Conservation (phyloP, 2,329 filamentous ascomycete species). For the Hymenoscyphus albidus region DNA sequence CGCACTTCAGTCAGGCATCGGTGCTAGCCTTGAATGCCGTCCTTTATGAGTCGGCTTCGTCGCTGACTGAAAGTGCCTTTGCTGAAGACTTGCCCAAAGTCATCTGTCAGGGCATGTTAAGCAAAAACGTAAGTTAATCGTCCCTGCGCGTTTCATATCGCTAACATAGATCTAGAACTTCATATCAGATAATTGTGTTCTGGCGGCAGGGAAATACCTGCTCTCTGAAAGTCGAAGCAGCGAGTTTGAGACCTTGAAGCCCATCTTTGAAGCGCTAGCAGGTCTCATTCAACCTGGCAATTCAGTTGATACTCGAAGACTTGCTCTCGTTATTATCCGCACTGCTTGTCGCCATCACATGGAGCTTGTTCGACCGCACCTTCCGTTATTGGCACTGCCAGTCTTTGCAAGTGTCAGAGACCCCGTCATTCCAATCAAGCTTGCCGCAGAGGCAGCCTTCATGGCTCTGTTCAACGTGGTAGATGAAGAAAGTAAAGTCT, state of each 20-base stretch:
- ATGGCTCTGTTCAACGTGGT: conserved; percentile 86
- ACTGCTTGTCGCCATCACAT: conserved; percentile 77
- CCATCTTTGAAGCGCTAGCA: conserved; percentile 75
- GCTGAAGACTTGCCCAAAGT: conserved; percentile 71
- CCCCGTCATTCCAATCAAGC: conserved; percentile 87
- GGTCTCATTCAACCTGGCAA: conserved; percentile 72
- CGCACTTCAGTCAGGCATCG: conserved; percentile 72
- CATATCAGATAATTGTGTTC: conserved; percentile 81
- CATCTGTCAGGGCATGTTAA: conserved; percentile 74
- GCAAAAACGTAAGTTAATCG: conserved; percentile 62
- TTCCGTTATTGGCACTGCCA: conserved; percentile 73
- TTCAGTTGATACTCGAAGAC: conserved; percentile 76
- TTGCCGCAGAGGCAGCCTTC: conserved; percentile 92
- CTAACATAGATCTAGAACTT: conserved; percentile 54
- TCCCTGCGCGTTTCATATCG: background rate
- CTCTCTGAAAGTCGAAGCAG: conserved; percentile 63
- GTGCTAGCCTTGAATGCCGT: conserved; percentile 86
- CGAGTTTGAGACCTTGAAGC: conserved; percentile 72
- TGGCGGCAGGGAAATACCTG: conserved; percentile 88
- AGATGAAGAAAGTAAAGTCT: conserved; percentile 78
- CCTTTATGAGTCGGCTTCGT: conserved; percentile 71
- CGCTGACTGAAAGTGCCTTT: conserved; percentile 62
- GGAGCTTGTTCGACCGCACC: conserved; percentile 76
- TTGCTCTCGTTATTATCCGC: conserved; percentile 82
- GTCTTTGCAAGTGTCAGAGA: conserved; percentile 90